Evolutionary conservation across 352 stramenopile genomes (phyloP).

Genomic region (Phytophthora constricta): DNA sequence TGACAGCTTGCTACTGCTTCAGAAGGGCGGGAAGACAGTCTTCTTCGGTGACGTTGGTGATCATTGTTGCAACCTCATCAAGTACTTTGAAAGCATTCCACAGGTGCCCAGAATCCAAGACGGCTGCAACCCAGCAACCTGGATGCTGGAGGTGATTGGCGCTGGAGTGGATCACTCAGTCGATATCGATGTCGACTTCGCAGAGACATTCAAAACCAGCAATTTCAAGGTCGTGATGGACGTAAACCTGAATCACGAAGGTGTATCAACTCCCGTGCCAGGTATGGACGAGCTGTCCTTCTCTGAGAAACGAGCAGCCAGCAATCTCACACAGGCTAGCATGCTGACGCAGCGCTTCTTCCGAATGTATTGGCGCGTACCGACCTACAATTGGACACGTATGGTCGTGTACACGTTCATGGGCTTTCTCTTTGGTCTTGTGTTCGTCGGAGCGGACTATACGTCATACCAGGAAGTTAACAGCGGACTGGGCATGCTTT

Average conservation of each 20-base stretch:
- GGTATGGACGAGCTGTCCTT: neutral
- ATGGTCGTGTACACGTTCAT: conserved; percentile 51
- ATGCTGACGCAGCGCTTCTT: neutral
- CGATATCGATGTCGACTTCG: neutral
- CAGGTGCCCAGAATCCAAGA: neutral
- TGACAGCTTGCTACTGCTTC: conserved; percentile 35
- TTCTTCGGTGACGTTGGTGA: neutral
- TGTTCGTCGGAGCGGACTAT: conserved; percentile 47
- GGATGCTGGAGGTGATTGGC: neutral
- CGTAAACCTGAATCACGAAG: neutral
- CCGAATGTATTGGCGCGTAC: conserved; percentile 76
- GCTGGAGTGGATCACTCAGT: neutral
- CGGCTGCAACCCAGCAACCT: neutral
- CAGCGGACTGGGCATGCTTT: conserved; percentile 73
- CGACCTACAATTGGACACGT: conserved; percentile 80
- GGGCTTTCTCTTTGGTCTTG: conserved; percentile 65
- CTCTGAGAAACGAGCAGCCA: neutral
- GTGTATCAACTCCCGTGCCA: neutral
- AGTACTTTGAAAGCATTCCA: neutral
- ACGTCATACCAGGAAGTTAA: conserved; percentile 48
- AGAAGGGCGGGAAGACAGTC: neutral
- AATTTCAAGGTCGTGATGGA: neutral
- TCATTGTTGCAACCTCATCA: neutral
- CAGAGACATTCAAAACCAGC: neutral
- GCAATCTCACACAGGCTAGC: neutral